Evolutionary conservation across 805 yeast genomes (phyloP).

Genomic region (Yarrowia sp.): DNA sequence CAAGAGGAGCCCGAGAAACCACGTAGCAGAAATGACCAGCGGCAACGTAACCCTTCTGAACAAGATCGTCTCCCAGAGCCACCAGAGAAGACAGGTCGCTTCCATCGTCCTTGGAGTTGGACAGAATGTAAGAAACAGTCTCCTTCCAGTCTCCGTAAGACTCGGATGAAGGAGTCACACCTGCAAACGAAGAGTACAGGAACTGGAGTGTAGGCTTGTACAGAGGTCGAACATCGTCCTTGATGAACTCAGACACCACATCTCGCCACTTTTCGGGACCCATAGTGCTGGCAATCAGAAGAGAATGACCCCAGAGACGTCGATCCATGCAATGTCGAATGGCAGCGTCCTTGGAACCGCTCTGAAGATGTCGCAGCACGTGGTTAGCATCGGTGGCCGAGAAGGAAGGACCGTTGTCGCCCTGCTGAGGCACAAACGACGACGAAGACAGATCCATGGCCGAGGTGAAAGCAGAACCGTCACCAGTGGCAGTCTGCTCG

Average conservation of each 20-base stretch:
- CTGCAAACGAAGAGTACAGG: slow-evolving; percentile 64
- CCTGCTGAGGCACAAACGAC: slow-evolving; percentile 40
- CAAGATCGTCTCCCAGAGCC: slow-evolving; percentile 52
- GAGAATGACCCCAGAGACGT: slow-evolving; percentile 78
- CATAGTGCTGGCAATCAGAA: slow-evolving; percentile 69
- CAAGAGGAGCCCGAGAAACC: slow-evolving; percentile 46
- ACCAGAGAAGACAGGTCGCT: slow-evolving; percentile 44
- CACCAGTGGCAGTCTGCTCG: slow-evolving; percentile 40
- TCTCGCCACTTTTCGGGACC: slow-evolving; percentile 67
- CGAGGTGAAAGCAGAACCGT: slow-evolving; percentile 25
- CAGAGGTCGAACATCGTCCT: slow-evolving; percentile 54
- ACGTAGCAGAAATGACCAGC: slow-evolving; percentile 54
- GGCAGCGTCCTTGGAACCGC: slow-evolving; percentile 74
- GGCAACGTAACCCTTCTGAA: slow-evolving; percentile 50
- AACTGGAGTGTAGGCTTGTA: slow-evolving; percentile 57
- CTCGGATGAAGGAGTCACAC: slow-evolving; percentile 51
- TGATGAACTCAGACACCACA: slow-evolving; percentile 65
- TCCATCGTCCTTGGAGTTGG: slow-evolving; percentile 39
- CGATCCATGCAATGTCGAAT: slow-evolving; percentile 65
- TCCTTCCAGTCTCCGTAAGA: slow-evolving; percentile 37
- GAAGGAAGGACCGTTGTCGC: slow-evolving; percentile 38
- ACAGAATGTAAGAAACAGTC: slow-evolving; percentile 40
- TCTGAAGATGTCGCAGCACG: slow-evolving; percentile 53
- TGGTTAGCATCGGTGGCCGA: neutral
- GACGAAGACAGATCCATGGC: slow-evolving; percentile 43